Conservation (phyloP, 805 yeast species). For the Schizosaccharomyces osmophilus region DNA sequence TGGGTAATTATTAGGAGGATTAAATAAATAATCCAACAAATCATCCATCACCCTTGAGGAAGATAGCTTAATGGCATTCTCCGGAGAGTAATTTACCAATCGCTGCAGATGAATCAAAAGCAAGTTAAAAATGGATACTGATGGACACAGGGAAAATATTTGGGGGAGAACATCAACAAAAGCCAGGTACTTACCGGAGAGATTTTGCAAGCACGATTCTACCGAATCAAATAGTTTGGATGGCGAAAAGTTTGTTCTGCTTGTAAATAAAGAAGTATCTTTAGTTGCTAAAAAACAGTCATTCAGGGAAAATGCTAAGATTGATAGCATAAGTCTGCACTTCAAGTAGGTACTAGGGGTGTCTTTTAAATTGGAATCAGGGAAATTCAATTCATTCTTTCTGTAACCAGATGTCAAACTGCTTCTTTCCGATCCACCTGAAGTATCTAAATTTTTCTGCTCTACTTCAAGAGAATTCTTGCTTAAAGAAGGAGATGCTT, state of each 20-base stretch:
- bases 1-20: not conserved
- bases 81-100: not conserved
- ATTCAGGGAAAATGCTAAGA: not conserved
- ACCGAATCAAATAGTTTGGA: not conserved
- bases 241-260: not conserved
- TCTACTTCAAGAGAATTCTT: not conserved
- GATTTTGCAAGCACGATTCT: not conserved
- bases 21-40: not conserved
- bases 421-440: too few species aligned
- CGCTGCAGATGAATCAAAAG: not conserved
- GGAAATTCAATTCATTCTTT: too few species aligned
- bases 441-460: too few species aligned
- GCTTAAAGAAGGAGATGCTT: not conserved
- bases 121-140: not conserved
- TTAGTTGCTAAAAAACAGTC: not conserved
- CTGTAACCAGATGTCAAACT: too few species aligned
- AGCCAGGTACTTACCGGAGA: not conserved
- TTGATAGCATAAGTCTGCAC: not conserved
- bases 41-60: not conserved
- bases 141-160: not conserved
- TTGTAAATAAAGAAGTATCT: not conserved
- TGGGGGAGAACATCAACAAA: not conserved
- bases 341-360: not conserved
- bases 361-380: too few species aligned
- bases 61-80: not conserved